phyloP scores from a whole-genome alignment of 768 basidiomycete species.

The Boletellus ananiceps region DNA sequence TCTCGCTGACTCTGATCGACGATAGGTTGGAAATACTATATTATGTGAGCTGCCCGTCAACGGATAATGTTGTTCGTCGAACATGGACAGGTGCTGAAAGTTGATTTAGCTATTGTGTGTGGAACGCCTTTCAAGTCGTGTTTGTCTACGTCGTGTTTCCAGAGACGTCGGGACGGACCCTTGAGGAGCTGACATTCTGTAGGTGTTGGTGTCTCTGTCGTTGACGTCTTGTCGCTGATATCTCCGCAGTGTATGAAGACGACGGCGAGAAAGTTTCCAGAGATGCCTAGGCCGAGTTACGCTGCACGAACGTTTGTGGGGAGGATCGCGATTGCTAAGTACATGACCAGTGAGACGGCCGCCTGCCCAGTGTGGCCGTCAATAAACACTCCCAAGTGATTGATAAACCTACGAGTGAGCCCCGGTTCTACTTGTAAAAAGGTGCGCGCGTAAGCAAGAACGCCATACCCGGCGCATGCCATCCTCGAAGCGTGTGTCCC shows the following conservation, averaged over 20 bases:
- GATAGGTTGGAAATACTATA: slow-evolving; percentile 16
- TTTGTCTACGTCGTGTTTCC: slow-evolving; percentile 19
- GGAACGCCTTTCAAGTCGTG: slow-evolving; percentile 10
- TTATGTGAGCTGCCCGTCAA: slow-evolving; percentile 3
- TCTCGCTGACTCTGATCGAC: background rate
- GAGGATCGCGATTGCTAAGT: no score
- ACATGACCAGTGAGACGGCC: no score
- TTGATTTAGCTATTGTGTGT: slow-evolving; percentile 12
- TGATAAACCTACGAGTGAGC: no score
- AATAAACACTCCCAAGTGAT: no score
- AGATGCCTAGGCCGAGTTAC: no score
- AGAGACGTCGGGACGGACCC: slow-evolving; percentile 16
- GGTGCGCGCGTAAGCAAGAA: no score
- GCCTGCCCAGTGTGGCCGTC: no score
- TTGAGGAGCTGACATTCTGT: slow-evolving; percentile 20
- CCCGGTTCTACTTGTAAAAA: no score
- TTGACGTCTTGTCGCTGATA: slow-evolving; percentile 21
- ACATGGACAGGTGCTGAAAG: background rate
- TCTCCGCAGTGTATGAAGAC: slow-evolving; percentile 18
- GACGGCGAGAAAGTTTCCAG: background rate
- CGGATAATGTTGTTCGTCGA: no score
- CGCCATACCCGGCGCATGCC: no score
- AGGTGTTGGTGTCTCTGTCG: background rate
- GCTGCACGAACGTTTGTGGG: no score
- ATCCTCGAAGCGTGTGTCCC: no score